Base-by-base conservation (phyloP, 768 basidiomycete genomes). In the Hypholoma sublateritium region DNA sequence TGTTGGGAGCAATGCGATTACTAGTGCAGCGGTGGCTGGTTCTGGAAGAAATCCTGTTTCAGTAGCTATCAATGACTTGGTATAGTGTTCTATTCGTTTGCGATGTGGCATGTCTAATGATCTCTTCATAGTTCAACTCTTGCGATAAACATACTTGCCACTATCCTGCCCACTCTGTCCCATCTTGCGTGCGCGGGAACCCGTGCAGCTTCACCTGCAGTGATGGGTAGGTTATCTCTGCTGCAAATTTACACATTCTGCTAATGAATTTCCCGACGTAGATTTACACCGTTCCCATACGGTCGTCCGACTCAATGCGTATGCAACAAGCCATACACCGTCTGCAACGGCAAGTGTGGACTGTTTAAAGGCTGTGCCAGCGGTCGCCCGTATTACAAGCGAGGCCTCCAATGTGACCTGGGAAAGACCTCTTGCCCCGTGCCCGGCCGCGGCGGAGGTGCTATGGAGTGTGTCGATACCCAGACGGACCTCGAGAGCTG, bases 271-370 rank as follows among this genome's bases (percentile, higher is more conserved):
- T 19, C 16, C 13, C 25, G 5, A 4, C 13, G 2, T 39, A 70
- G 69, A 9, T 70, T 67, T 46, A 62, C 58, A n/a, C 64, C 70
- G 4, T 67, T 67, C 56, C 75, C 78, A 2, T 49, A 52, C 28
- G 22, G 62, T 6, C 53, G 69, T 17, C 76, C 79, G 8, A 76
- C 67, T 1, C 54, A 67, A 13, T 83, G 82, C 61, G 66, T 74
- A 19, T 83, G 82, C 67, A 47, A 62, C 3, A 53, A 65, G 39
- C 81, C 81, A 1, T 67, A 67, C 53, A 72, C 62, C 2, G 71
- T 76, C 50, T 84, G 82, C 65, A 82, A 82, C 53, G 81, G 79
- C n/a, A 65, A 74, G 39, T 84, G 81, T 54, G 76, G 75, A 12
- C 39, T 64, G 32, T 71, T 59, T 63, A 60, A 62, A 1, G 69